These are phyloP conservation scores for Balakata baccata DNA, from an alignment of 345 rosid species.

Conservation along the genomic window DNA sequence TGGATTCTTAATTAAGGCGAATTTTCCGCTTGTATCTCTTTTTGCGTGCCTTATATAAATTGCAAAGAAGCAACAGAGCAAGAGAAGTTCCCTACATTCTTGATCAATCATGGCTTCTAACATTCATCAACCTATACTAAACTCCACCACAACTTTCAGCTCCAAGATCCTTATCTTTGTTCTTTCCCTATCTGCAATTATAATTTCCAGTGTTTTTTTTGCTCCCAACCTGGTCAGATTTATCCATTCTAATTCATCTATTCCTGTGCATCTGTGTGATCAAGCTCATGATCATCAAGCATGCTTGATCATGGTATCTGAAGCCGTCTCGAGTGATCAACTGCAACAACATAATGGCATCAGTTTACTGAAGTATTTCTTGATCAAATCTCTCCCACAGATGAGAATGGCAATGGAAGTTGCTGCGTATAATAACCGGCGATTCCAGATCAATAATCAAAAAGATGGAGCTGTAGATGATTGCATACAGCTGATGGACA, in stretches of 20 bases:
- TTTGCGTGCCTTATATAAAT: too few species aligned
- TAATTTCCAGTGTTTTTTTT: background rate
- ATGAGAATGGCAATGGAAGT: background rate
- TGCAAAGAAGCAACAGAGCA: too few species aligned
- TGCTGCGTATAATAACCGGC: background rate
- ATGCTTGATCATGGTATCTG: constrained; percentile 5
- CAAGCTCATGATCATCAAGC: constrained; percentile 4
- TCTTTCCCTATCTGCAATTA: background rate
- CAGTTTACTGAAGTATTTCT: background rate
- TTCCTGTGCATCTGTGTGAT: background rate
- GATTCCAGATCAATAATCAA: background rate
- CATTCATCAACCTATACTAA: constrained; percentile 1
- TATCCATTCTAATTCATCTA: background rate
- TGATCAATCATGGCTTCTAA: constrained; percentile 5
- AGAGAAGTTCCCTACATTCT: background rate
- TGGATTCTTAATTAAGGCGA: too few species aligned
- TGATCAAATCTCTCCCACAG: constrained; percentile 9
- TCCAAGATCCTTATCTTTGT: background rate
- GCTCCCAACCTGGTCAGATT: background rate
- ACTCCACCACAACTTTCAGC: background rate
- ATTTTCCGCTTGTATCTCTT: too few species aligned
- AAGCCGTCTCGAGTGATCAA: constrained; percentile 4
- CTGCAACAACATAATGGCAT: background rate
- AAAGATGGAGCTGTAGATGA: constrained; percentile 8
- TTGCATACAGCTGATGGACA: constrained; percentile 17